Evolutionary conservation across 192 early-diverging fungal species (phyloP).

Genomic region (Backusella westeae): DNA sequence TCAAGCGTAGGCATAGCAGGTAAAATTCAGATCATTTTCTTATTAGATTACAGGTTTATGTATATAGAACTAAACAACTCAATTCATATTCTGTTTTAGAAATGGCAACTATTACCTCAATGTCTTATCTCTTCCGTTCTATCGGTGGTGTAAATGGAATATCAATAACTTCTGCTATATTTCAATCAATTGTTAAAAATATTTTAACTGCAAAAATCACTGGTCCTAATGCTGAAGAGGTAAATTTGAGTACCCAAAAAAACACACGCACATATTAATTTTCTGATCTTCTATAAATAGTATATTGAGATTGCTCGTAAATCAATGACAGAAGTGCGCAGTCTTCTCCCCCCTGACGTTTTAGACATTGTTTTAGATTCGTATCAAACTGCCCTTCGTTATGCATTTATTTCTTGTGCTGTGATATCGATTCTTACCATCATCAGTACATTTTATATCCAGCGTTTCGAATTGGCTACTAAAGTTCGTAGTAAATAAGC

Average conservation of each 20-base stretch:
- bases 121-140: constrained; percentile 46
- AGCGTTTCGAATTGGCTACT: constrained; percentile 21
- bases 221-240: constrained; percentile 11
- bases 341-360: constrained; percentile 23
- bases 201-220: constrained; percentile 1
- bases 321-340: constrained; percentile 29
- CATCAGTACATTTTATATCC: constrained; percentile 18
- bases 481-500: constrained; percentile 9
- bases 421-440: constrained; percentile 9
- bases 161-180: constrained; percentile 39
- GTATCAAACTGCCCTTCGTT: constrained; percentile 21
- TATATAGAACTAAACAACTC: background rate
- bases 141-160: constrained; percentile 58
- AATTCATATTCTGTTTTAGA: constrained; percentile 24
- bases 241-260: background rate
- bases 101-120: constrained; percentile 49
- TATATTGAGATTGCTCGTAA: constrained; percentile 36
- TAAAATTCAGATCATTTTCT: background rate
- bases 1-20: constrained; percentile 50
- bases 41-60: background rate
- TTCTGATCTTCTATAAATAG: background rate
- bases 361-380: constrained; percentile 18
- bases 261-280: background rate
- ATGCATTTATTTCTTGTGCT: constrained; percentile 12
- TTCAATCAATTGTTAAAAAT: constrained; percentile 28